A percentile compares a stretch with the other conserved stretches of the same genome.
phyloP scores from a whole-genome alignment of 1,139 yeast genomes.

The Yamadazyma dushanensis region DNA sequence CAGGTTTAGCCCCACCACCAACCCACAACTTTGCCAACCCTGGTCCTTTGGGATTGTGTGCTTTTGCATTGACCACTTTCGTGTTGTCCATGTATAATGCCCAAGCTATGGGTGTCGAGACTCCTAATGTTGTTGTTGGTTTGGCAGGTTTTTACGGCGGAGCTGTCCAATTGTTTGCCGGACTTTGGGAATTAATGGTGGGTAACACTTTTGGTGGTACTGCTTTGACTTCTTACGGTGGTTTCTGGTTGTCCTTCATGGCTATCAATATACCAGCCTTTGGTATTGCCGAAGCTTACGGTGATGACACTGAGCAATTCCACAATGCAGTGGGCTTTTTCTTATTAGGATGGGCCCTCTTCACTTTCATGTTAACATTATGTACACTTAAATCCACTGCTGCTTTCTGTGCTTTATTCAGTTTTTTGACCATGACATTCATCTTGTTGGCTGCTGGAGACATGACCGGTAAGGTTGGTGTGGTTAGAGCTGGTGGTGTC shows the following conservation, averaged over 20 bases:
- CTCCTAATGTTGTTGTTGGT: conserved; percentile 42
- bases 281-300: conserved; percentile 63
- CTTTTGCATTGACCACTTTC: conserved; percentile 53
- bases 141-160: conserved; percentile 49
- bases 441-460: conserved; percentile 43
- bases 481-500: conserved; percentile 45
- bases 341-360: conserved; percentile 47
- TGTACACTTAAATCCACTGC: conserved; percentile 46
- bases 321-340: conserved; percentile 42
- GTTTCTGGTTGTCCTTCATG: conserved; percentile 43
- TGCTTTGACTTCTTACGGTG: conserved; percentile 43
- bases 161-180: conserved; percentile 46
- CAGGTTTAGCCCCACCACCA: conserved; percentile 39
- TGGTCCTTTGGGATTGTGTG: conserved; percentile 60
- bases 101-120: conserved; percentile 39
- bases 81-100: conserved; percentile 44
- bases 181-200: conserved; percentile 50
- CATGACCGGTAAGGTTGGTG: conserved; percentile 31
- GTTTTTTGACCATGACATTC: conserved; percentile 39
- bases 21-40: conserved; percentile 51
- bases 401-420: conserved; percentile 37
- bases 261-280: conserved; percentile 32
- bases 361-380: conserved; percentile 39
- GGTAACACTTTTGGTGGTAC: conserved; percentile 45
- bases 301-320: conserved; percentile 31